Conservation (phyloP, 2,329 filamentous ascomycete species). For the Coniella lustricola region DNA sequence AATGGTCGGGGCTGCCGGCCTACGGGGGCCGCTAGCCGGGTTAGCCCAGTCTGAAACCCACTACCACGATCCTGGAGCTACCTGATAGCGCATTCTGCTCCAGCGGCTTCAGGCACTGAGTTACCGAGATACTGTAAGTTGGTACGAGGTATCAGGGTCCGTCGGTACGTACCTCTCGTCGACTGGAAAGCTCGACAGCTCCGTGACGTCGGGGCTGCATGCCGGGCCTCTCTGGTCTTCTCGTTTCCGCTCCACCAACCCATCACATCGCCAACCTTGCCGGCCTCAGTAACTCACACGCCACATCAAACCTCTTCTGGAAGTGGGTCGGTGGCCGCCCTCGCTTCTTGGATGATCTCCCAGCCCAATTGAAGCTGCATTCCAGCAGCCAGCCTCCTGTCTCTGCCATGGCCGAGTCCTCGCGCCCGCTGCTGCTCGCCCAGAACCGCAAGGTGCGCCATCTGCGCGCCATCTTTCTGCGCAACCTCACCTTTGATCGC, state of each 20-base stretch:
- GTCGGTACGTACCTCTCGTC: too few species aligned
- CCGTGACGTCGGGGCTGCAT: neutral
- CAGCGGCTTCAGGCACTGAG: too few species aligned
- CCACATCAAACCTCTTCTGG: neutral
- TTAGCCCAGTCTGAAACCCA: too few species aligned
- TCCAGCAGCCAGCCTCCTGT: slow-evolving; percentile 1
- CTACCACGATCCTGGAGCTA: too few species aligned
- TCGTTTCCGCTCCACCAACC: neutral
- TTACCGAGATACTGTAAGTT: too few species aligned
- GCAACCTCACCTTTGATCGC: slow-evolving; percentile 68
- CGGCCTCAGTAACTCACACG: neutral
- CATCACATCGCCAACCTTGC: neutral
- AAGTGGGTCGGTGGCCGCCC: neutral
- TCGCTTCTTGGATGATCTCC: slow-evolving; percentile 6
- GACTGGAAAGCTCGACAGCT: neutral
- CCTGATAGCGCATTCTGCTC: too few species aligned
- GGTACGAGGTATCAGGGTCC: too few species aligned
- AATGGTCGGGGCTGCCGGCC: too few species aligned
- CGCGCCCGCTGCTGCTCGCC: slow-evolving; percentile 47
- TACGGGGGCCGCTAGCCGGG: too few species aligned
- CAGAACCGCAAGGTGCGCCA: slow-evolving; percentile 87
- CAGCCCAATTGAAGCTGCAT: slow-evolving; percentile 9
- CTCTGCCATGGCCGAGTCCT: slow-evolving; percentile 25
- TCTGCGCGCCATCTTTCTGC: slow-evolving; percentile 76
- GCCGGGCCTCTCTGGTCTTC: neutral